These are phyloP conservation scores for Biscogniauxia mediterranea DNA, from an alignment of 2,329 filamentous ascomycete genomes.

Conservation along the genomic window DNA sequence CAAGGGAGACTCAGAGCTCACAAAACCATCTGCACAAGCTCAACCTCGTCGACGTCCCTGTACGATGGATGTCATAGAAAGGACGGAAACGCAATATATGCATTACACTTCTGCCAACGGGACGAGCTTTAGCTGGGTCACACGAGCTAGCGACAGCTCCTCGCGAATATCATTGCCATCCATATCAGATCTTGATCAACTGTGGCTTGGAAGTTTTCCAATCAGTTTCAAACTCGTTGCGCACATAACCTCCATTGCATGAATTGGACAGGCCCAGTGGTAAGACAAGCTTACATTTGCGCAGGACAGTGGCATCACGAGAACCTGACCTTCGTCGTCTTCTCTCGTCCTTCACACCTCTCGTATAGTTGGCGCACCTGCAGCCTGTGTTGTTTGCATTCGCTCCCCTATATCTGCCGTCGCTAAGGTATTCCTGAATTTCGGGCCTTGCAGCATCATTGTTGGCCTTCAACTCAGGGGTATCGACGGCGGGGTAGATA, in stretches of 20 bases:
- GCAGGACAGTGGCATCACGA: constrained; percentile 6
- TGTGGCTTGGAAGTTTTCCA: constrained; percentile 19
- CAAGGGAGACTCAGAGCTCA: constrained; percentile 15
- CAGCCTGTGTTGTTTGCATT: neutral
- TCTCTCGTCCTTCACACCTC: constrained; percentile 14
- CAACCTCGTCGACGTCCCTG: constrained; percentile 21
- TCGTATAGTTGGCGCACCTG: neutral
- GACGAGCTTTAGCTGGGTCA: constrained; percentile 14
- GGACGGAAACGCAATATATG: constrained; percentile 14
- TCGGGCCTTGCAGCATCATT: neutral
- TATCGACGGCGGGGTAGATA: constrained; percentile 6
- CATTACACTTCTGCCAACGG: constrained; percentile 10
- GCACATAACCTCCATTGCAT: neutral
- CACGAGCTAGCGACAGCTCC: constrained; percentile 12
- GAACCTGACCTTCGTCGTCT: constrained; percentile 8
- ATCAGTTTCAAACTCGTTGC: neutral
- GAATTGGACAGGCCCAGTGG: constrained; percentile 1
- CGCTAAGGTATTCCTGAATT: neutral
- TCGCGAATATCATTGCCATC: constrained; percentile 3
- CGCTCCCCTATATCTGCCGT: neutral
- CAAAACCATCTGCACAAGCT: constrained; percentile 15
- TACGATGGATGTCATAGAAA: constrained; percentile 21
- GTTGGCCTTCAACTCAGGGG: neutral
- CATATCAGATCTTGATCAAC: constrained; percentile 5
- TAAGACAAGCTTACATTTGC: constrained; percentile 15